Percentiles rank a stretch among this genome's conserved stretches.
These are phyloP conservation scores for Teunomyces cretensis DNA, from an alignment of 805 yeast genomes.

Conservation along the genomic window DNA sequence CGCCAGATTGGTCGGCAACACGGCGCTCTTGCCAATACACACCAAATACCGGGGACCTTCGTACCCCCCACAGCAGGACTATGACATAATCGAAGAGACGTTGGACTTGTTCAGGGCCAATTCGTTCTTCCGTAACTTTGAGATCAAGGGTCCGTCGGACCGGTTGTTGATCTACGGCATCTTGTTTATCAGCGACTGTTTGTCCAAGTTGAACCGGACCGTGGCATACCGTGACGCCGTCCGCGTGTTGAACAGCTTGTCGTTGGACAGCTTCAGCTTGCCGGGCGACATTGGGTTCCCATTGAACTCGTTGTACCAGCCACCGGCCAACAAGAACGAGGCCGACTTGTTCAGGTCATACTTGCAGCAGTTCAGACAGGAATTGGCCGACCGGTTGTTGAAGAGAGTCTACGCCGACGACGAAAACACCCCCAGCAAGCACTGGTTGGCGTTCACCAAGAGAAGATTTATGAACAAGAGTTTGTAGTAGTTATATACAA, in stretches of 20 bases:
- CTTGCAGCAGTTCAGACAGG: conserved; percentile 92
- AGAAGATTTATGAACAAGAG: conserved; percentile 95
- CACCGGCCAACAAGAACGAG: conserved; percentile 74
- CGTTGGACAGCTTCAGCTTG: conserved; percentile 82
- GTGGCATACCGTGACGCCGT: conserved; percentile 59
- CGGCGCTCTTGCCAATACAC: conserved; percentile 80
- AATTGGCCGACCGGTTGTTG: conserved; percentile 77
- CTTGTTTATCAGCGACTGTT: conserved; percentile 81
- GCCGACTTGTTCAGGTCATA: conserved; percentile 78
- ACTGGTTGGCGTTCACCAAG: conserved; percentile 94
- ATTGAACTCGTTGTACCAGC: conserved; percentile 70
- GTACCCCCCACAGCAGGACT: conserved; percentile 65
- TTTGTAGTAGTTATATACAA: conserved; percentile 36
- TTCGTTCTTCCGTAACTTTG: conserved; percentile 94
- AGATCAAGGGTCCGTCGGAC: conserved; percentile 93
- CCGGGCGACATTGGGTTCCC: conserved; percentile 98
- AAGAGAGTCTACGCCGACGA: conserved; percentile 67
- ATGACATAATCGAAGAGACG: conserved; percentile 90
- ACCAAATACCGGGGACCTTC: conserved; percentile 91
- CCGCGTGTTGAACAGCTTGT: conserved; percentile 72
- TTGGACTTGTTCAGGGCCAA: conserved; percentile 93
- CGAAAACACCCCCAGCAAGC: conserved; percentile 69
- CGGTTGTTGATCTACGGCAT: conserved; percentile 92
- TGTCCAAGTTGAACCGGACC: conserved; percentile 55
- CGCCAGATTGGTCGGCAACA: conserved; percentile 70